Percentiles rank a stretch among this genome's conserved stretches.
Evolutionary conservation across 2,329 filamentous ascomycete genomes (phyloP).

Genomic region (Aquanectria penicillioides): DNA sequence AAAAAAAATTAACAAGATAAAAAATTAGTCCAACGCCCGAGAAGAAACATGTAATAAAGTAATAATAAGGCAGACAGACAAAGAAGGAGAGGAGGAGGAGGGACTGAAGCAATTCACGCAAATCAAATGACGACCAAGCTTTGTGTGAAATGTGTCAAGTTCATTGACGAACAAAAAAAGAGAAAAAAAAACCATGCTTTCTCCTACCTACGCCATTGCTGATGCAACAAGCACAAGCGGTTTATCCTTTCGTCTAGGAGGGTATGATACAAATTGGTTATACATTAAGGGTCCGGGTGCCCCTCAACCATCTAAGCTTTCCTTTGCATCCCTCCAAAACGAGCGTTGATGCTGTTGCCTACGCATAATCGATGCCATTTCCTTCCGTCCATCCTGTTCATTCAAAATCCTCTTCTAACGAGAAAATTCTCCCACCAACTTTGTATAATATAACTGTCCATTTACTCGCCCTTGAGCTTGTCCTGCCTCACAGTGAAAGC

Average conservation of each 20-base stretch:
- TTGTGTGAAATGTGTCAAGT: no score
- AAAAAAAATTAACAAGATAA: slow-evolving; percentile 6
- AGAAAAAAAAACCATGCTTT: slow-evolving; percentile 36
- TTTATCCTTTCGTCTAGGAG: slow-evolving; percentile 42
- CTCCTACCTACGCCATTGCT: slow-evolving; percentile 39
- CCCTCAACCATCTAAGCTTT: slow-evolving; percentile 36
- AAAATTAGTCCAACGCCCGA: no score
- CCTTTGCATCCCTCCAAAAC: slow-evolving; percentile 36
- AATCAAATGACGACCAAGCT: no score
- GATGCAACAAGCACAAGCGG: slow-evolving; percentile 34
- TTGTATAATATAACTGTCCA: background rate
- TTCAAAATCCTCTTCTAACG: slow-evolving; percentile 19
- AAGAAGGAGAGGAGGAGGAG: no score
- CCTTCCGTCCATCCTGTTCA: slow-evolving; percentile 18
- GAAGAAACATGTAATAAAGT: no score
- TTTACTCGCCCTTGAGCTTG: slow-evolving; percentile 74
- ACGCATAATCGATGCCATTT: slow-evolving; percentile 23
- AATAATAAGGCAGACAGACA: no score
- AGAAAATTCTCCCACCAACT: background rate
- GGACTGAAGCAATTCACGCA: no score
- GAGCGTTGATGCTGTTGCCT: slow-evolving; percentile 25
- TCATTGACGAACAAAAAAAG: slow-evolving; percentile 19
- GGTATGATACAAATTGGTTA: slow-evolving; percentile 47
- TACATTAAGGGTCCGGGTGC: slow-evolving; percentile 41
- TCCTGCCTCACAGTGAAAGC: slow-evolving; percentile 73